Conservation (phyloP, 139 green algal genomes). For the Micromonas pusilla region DNA sequence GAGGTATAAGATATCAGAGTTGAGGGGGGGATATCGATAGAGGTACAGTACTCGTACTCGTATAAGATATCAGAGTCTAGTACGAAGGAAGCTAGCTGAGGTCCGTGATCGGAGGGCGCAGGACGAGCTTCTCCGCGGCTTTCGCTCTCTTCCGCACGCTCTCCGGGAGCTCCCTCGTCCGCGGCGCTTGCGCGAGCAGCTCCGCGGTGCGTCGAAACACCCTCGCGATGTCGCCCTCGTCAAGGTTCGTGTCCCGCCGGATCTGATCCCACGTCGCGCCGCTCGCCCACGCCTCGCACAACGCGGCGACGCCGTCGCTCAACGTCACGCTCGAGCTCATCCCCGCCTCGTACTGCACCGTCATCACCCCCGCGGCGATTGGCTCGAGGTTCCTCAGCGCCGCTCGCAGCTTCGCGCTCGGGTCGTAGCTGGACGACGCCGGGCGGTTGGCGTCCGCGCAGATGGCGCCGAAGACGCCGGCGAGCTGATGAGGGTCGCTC, state of each 20-base stretch:
- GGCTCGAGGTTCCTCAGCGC: not conserved
- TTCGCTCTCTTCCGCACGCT: not conserved
- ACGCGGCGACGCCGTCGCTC: not conserved
- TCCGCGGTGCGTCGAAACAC: constrained; percentile 19
- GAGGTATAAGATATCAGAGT: too few relatives aligned
- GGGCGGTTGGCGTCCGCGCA: constrained; percentile 10
- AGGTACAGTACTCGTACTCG: too few relatives aligned
- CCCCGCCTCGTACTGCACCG: not conserved
- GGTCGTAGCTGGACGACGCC: not conserved
- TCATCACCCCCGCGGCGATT: not conserved
- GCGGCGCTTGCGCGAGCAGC: constrained; percentile 19
- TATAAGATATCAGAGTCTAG: too few relatives aligned
- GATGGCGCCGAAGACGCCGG: not conserved
- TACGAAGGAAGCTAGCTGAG: not conserved
- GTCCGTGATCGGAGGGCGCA: constrained; percentile 16
- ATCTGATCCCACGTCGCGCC: constrained; percentile 21
- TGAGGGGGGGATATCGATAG: too few relatives aligned
- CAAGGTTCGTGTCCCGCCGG: not conserved
- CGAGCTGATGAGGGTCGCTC: not conserved
- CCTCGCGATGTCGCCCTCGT: constrained; percentile 28
- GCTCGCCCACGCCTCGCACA: constrained; percentile 10
- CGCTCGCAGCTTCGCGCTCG: not conserved
- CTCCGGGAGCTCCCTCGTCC: not conserved
- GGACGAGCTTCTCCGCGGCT: not conserved
- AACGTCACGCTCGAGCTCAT: constrained; percentile 5